A percentile compares a stretch with the other conserved stretches of the same genome.
Evolutionary conservation across 371 early-diverging fungal genomes (phyloP).

Genomic region (Parasitella parasitica): DNA sequence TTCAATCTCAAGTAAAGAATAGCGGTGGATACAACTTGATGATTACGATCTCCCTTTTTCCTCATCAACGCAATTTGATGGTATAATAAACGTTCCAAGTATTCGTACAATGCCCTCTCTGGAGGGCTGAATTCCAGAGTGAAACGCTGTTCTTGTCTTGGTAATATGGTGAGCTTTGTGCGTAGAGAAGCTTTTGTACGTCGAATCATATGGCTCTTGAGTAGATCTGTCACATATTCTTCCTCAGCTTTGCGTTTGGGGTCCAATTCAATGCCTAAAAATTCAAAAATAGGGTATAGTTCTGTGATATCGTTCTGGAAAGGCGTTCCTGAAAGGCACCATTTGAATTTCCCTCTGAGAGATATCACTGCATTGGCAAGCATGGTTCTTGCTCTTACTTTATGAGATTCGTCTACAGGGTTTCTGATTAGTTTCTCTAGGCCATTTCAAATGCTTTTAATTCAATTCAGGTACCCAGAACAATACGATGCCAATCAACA

Average conservation of each 20-base stretch:
- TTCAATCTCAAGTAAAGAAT: constrained; percentile 42
- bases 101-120: constrained; percentile 45
- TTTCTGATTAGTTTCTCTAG: background rate
- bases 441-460: background rate
- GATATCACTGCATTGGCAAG: constrained; percentile 28
- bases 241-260: constrained; percentile 18
- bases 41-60: constrained; percentile 12
- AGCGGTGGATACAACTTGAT: constrained; percentile 14
- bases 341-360: constrained; percentile 50
- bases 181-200: constrained; percentile 30
- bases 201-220: constrained; percentile 41
- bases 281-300: constrained; percentile 39
- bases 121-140: constrained; percentile 33
- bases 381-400: constrained; percentile 48
- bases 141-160: constrained; percentile 32
- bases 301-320: constrained; percentile 54
- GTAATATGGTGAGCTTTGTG: constrained; percentile 27
- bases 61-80: constrained; percentile 14
- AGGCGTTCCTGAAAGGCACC: constrained; percentile 87
- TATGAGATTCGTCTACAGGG: constrained; percentile 84
- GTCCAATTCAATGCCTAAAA: constrained; percentile 26
- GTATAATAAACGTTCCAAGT: constrained; percentile 39
- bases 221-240: constrained; percentile 30
- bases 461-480: constrained; percentile 25
- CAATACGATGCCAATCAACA: constrained; percentile 52